Evolutionary conservation across 2,329 filamentous ascomycete species (phyloP).

Genomic region (Colletotrichum ledebouriae): DNA sequence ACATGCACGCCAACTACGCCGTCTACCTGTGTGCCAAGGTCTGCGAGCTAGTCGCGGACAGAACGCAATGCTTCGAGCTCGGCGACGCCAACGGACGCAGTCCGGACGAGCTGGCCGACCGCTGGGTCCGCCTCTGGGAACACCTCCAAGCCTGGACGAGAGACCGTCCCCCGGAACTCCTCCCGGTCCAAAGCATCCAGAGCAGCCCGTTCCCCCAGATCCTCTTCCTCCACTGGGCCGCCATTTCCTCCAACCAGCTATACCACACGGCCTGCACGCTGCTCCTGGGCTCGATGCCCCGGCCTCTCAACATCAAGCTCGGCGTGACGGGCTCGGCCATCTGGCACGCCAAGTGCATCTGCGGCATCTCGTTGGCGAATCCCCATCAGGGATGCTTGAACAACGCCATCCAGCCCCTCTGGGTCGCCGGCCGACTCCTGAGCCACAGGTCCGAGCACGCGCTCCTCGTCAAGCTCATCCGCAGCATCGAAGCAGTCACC

Average conservation of each 20-base stretch:
- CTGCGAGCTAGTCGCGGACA: constrained; percentile 63
- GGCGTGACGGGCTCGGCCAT: constrained; percentile 55
- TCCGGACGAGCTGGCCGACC: constrained; percentile 54
- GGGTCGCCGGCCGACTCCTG: constrained; percentile 67
- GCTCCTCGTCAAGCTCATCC: constrained; percentile 58
- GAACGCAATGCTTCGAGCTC: constrained; percentile 62
- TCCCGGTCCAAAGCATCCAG: constrained; percentile 59
- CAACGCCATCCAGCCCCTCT: constrained; percentile 70
- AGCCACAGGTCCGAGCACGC: constrained; percentile 62
- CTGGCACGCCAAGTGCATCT: constrained; percentile 69
- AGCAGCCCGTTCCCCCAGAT: constrained; percentile 64
- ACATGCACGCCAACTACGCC: constrained; percentile 71
- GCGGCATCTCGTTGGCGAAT: constrained; percentile 69
- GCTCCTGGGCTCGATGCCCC: constrained; percentile 60
- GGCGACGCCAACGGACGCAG: constrained; percentile 60
- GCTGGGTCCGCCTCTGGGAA: constrained; percentile 64
- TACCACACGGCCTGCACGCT: constrained; percentile 69
- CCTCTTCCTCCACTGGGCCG: constrained; percentile 66
- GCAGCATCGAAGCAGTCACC: constrained; percentile 63
- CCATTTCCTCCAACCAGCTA: constrained; percentile 69
- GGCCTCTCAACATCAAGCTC: constrained; percentile 40
- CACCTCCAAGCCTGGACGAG: constrained; percentile 63
- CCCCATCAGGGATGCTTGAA: constrained; percentile 68
- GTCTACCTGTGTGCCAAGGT: constrained; percentile 68
- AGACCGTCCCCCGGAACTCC: constrained; percentile 61